Conservation (phyloP, 441 rosid genomes). For the Oxalis stricta region DNA sequence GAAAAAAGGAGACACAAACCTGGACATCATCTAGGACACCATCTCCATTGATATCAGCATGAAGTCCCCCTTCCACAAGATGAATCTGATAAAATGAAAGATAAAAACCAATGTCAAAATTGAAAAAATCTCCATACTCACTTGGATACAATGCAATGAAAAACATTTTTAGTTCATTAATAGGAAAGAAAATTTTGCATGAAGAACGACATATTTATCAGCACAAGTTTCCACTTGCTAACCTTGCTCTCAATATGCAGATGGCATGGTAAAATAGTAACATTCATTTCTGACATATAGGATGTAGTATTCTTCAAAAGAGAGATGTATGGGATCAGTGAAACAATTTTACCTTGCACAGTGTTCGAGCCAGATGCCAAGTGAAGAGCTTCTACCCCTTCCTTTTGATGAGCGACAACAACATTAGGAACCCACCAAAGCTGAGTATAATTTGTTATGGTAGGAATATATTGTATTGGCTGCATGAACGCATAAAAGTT, state of each 20-base stretch:
- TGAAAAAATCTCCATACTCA: no score
- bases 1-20: conserved; percentile 23
- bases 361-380: conserved; percentile 89
- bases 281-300: no score
- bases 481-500: conserved; percentile 31
- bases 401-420: conserved; percentile 92
- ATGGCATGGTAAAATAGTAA: no score
- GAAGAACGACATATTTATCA: neutral
- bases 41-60: conserved; percentile 98
- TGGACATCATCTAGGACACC: conserved; percentile 99
- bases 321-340: conserved; percentile 1
- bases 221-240: neutral
- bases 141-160: no score
- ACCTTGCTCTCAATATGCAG: no score
- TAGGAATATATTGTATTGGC: conserved; percentile 68
- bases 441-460: conserved; percentile 89
- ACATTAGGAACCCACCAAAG: conserved; percentile 99
- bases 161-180: no score
- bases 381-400: conserved; percentile 96
- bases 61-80: conserved; percentile 97
- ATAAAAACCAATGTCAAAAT: no score
- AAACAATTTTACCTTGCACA: conserved; percentile 79
- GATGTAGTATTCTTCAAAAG: neutral
- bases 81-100: conserved; percentile 51
- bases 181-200: neutral